Percentiles rank a stretch among this genome's conserved stretches.
Evolutionary conservation across 345 rosid genomes (phyloP).

Genomic region (Carallia brachiata): DNA sequence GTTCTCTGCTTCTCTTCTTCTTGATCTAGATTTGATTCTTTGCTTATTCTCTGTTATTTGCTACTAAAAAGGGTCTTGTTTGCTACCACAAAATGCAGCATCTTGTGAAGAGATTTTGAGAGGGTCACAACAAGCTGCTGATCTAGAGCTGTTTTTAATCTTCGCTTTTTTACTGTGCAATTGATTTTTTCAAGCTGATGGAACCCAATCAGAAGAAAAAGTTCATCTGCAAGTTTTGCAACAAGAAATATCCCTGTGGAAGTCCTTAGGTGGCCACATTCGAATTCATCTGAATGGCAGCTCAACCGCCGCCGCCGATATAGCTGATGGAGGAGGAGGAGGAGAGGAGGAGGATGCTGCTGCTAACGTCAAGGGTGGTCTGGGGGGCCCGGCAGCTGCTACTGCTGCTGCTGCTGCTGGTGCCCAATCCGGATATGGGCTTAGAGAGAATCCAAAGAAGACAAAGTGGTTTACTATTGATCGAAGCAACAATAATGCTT

Average conservation of each 20-base stretch:
- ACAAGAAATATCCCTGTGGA: conserved; percentile 71
- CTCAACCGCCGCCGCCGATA: conserved; percentile 21
- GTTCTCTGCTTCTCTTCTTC: conserved; percentile 8
- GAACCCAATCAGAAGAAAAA: conserved; percentile 55
- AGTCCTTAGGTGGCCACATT: conserved; percentile 87
- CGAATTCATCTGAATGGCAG: conserved; percentile 65
- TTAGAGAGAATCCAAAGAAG: conserved; percentile 69
- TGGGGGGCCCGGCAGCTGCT: conserved; percentile 20
- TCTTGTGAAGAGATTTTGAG: conserved; percentile 26
- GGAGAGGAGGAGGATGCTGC: too few species aligned
- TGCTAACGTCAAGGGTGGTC: conserved; percentile 12
- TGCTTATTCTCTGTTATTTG: conserved; percentile 1
- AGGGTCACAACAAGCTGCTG: conserved; percentile 20
- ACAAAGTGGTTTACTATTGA: conserved; percentile 50
- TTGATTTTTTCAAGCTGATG: conserved; percentile 34
- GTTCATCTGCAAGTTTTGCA: conserved; percentile 72
- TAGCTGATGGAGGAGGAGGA: conserved; percentile 32
- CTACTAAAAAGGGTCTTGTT: conserved; percentile 1
- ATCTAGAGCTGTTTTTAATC: background rate
- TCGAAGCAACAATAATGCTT: conserved; percentile 28
- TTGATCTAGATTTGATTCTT: conserved; percentile 32
- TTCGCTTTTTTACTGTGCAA: conserved; percentile 15
- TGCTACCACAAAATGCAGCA: background rate
- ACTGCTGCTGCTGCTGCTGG: conserved; percentile 16
- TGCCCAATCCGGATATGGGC: conserved; percentile 51